Evolutionary conservation across 805 yeast genomes (phyloP), one percentile per base, ranked within the genome.

Genomic region (Kodamaea fukazawae): DNA sequence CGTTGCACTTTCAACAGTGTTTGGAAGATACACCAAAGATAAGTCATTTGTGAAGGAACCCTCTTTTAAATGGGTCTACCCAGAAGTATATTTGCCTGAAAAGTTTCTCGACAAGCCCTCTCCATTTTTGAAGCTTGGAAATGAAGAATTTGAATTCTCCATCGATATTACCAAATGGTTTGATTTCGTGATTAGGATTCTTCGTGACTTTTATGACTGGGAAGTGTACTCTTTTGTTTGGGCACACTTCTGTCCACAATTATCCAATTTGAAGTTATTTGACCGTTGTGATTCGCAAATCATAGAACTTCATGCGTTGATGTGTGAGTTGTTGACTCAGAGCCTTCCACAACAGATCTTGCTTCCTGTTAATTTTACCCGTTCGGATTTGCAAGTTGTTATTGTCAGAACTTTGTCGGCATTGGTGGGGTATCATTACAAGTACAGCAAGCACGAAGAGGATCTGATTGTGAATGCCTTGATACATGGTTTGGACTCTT

Each of bases 211-310:
- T 29, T 66, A 75, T 12, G 73, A 75, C 43, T 86, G 91, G 93
- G 91, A 83, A 45, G 55, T 78, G 1, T 86, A 81, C 55, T 78
- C 89, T 0, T 83, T 69, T 50, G 58, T 79, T 1, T 65, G 82
- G 68, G 77, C 84, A 0, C 87, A 83, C 56, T 68, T 85, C 39
- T 80, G 88, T 50, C 76, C 86, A 0, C 95, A 86, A 51, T 52
- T 86, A 22, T 67, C 85, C 8, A 81, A 79, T 48, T 55, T 79
- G 46, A 60, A 59, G 10, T 60, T 86, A 7, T 83, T 83, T 47
- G 57, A 62, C 25, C 58, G 65, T 3, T 63, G 73, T 17, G 57
- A 54, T n/a, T 58, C 58, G 4, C 69, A 67, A 17, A 66, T 78
- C 9, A 48, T 62, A 29, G 53, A 61, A 13, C 58, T 79, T 14